Evolutionary conservation across 2,329 filamentous ascomycete species (phyloP).

Genomic region (Coniochaeta hoffmannii): DNA sequence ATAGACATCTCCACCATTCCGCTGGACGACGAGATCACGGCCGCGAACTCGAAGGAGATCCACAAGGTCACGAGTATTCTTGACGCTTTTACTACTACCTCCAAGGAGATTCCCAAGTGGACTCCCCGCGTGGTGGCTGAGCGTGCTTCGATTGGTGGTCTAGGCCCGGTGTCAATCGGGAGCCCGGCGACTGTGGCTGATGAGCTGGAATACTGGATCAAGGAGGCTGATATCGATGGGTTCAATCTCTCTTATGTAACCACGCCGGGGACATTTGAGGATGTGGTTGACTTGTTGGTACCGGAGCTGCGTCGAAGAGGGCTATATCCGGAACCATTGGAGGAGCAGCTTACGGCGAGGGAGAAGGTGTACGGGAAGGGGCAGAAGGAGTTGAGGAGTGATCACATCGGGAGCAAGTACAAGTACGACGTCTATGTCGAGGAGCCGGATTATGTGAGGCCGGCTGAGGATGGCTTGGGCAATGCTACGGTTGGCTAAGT

Average conservation of each 20-base stretch:
- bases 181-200: constrained; percentile 36
- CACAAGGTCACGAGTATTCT: constrained; percentile 34
- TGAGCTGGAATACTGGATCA: constrained; percentile 37
- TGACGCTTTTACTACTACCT: constrained; percentile 32
- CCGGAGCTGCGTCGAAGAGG: constrained; percentile 36
- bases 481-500: too few species aligned
- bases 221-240: constrained; percentile 23
- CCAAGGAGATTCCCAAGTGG: constrained; percentile 34
- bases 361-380: constrained; percentile 58
- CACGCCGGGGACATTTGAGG: constrained; percentile 43
- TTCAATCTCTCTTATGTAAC: constrained; percentile 36
- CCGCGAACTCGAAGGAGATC: constrained; percentile 40
- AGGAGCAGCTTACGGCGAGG: constrained; percentile 38
- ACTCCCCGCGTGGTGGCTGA: constrained; percentile 37
- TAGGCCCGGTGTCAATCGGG: constrained; percentile 40
- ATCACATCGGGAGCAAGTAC: constrained; percentile 52
- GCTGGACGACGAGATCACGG: constrained; percentile 43
- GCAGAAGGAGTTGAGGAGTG: constrained; percentile 45
- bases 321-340: constrained; percentile 23
- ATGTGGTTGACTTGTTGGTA: constrained; percentile 39
- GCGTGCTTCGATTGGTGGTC: constrained; percentile 37
- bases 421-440: constrained; percentile 57
- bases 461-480: not conserved
- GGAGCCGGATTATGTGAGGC: constrained; percentile 27
- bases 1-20: constrained; percentile 46